These are phyloP conservation scores for Zychaea mexicana DNA, from an alignment of 371 early-diverging fungal genomes.

Conservation along the genomic window DNA sequence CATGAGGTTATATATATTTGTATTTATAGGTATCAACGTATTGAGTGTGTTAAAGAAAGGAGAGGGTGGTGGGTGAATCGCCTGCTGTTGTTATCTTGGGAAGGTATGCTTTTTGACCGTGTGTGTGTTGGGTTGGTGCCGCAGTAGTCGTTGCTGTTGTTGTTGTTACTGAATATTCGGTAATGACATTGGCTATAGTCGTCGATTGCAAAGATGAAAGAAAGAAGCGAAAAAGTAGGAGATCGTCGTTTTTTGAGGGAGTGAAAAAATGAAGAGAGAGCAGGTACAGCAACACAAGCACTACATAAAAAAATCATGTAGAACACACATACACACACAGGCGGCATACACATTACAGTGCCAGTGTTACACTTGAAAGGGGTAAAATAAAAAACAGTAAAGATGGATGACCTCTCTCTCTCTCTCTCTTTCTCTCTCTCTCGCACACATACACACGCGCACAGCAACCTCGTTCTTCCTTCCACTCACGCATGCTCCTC, in stretches of 20 bases:
- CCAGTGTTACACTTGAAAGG: not conserved
- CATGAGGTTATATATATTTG: not conserved
- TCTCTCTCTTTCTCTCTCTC: no score
- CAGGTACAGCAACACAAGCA: not conserved
- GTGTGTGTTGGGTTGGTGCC: no score
- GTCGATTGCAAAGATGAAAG: not conserved
- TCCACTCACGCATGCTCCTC: no score
- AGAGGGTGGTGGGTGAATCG: not conserved
- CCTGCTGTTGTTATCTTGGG: not conserved
- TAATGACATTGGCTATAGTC: not conserved
- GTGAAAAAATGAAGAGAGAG: not conserved
- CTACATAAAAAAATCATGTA: not conserved
- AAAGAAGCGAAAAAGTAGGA: not conserved
- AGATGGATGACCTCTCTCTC: not conserved
- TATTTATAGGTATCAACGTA: not conserved
- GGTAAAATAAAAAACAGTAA: not conserved
- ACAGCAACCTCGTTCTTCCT: not conserved
- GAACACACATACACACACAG: no score
- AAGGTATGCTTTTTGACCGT: not conserved
- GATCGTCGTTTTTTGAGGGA: not conserved
- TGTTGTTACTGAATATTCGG: not conserved
- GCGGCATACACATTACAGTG: no score
- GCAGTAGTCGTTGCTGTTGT: not conserved
- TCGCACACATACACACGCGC: not conserved
- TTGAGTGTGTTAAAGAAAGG: not conserved